Percentiles rank a stretch among this genome's conserved stretches.
phyloP scores from a whole-genome alignment of 371 early-diverging fungal species.

The Syncephalastrum sp. region DNA sequence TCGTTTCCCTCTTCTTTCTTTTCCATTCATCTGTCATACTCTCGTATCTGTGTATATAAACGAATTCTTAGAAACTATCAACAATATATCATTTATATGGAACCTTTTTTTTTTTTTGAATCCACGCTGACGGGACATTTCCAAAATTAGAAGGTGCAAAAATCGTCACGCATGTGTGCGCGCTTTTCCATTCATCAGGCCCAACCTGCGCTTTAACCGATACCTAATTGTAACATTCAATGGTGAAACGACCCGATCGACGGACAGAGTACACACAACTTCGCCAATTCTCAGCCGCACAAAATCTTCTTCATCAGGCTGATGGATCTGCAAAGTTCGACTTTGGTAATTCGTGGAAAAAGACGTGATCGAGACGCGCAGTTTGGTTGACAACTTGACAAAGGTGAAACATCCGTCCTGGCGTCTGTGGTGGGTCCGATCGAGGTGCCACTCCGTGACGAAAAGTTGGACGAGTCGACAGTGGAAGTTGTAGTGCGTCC shows the following conservation, averaged over 20 bases:
- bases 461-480: constrained; percentile 83
- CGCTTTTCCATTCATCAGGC: too few species aligned
- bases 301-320: constrained; percentile 66
- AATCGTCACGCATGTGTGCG: too few species aligned
- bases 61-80: too few species aligned
- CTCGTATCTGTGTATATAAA: too few species aligned
- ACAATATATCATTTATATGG: too few species aligned
- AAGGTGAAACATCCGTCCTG: constrained; percentile 74
- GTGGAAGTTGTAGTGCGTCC: constrained; percentile 81
- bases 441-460: constrained; percentile 82
- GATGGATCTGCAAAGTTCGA: constrained; percentile 86
- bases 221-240: constrained; percentile 2
- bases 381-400: background rate
- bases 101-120: too few species aligned
- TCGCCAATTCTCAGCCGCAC: constrained; percentile 60
- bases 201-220: too few species aligned
- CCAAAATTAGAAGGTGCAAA: too few species aligned
- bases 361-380: background rate
- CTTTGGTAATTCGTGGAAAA: constrained; percentile 47
- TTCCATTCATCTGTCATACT: too few species aligned
- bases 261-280: constrained; percentile 44
- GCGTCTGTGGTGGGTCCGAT: constrained; percentile 88
- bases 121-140: too few species aligned
- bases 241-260: constrained; percentile 38
- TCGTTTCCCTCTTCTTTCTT: too few species aligned